Evolutionary conservation across 805 yeast species (phyloP), one percentile per base, ranked within the genome.

Genomic region (Jamesozyma piceae): DNA sequence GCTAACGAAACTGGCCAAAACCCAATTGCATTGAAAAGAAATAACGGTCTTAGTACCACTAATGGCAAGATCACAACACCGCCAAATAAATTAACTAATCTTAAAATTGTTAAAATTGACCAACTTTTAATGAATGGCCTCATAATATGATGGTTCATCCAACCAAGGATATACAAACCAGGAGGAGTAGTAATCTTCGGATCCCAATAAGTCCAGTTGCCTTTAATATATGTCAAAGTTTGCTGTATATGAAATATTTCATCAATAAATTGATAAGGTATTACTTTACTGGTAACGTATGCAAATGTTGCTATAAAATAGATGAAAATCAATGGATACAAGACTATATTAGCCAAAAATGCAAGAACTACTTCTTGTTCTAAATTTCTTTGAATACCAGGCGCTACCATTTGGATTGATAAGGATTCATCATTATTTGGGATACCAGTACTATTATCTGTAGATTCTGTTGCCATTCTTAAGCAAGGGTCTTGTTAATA

Each of bases 151-250:
- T 64, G 50, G 51, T 62, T 65, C 1, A 64, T 6, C 49, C 60
- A 65, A 2, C 74, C 74, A 11, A 78, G 47, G 2, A 70, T 39
- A 57, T 92, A 90, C 15, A 90, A 66, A 0, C 97, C 98, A 1
- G 97, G 97, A 1, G 98, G 98, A 0, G 98, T 92, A 2, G 98
- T 90, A 57, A 92, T 87, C 57, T 90, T 89, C 11, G 78, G 72
- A 60, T 92, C 87, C 95, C 95, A 88, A 1, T 65, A 53, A n/a
- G 49, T 42, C 64, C 78, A 87, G 40, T 77, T 66, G 11, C 81
- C 82, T 1, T 58, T 50, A 45, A 86, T 74, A 55, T 82, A 88
- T 38, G 67, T 70, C 44, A 75, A 70, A 5, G 94, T 78, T 67
- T 92, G 97, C 6, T 78, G 77, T 19, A 85, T 69, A 58, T 92